Conservation (phyloP, 139 green algal genomes). For the Picochlorum sp. region DNA sequence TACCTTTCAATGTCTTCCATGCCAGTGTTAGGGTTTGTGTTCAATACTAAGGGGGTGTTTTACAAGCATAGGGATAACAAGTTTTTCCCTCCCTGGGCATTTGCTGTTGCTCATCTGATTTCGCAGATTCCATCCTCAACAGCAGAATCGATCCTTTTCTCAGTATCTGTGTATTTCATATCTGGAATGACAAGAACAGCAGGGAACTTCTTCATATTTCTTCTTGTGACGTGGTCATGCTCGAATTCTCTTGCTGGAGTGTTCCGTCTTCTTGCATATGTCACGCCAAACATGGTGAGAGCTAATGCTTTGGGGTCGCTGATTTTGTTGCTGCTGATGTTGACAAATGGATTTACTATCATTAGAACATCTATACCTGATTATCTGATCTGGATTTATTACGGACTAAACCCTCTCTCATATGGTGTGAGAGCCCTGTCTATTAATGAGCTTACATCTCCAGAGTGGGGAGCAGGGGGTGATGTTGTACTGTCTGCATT, state of each 20-base stretch:
- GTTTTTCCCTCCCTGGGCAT: conserved; percentile 58
- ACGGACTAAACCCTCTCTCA: conserved; percentile 14
- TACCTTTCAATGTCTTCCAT: conserved; percentile 37
- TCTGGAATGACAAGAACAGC: conserved; percentile 28
- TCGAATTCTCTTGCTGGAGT: conserved; percentile 32
- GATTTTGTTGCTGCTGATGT: background rate
- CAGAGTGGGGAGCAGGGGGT: conserved; percentile 8
- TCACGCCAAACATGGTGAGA: conserved; percentile 26
- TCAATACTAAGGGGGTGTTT: conserved; percentile 57
- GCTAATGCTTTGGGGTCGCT: conserved; percentile 19
- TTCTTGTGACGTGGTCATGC: conserved; percentile 14
- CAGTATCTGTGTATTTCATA: conserved; percentile 54
- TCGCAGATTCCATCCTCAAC: conserved; percentile 44
- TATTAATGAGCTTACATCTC: conserved; percentile 19
- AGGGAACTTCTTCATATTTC: conserved; percentile 36
- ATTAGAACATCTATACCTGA: conserved; percentile 32
- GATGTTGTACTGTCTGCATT: conserved; percentile 25
- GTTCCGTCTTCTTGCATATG: conserved; percentile 47
- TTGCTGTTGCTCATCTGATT: conserved; percentile 21
- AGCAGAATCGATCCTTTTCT: conserved; percentile 45
- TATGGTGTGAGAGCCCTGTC: conserved; percentile 16
- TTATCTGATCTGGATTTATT: conserved; percentile 27
- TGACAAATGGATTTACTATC: conserved; percentile 54
- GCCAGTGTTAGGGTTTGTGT: conserved; percentile 39
- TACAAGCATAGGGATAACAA: conserved; percentile 70